Evolutionary conservation across 2,329 filamentous ascomycete species (phyloP).

Genomic region (Colletotrichum cordylinicola): DNA sequence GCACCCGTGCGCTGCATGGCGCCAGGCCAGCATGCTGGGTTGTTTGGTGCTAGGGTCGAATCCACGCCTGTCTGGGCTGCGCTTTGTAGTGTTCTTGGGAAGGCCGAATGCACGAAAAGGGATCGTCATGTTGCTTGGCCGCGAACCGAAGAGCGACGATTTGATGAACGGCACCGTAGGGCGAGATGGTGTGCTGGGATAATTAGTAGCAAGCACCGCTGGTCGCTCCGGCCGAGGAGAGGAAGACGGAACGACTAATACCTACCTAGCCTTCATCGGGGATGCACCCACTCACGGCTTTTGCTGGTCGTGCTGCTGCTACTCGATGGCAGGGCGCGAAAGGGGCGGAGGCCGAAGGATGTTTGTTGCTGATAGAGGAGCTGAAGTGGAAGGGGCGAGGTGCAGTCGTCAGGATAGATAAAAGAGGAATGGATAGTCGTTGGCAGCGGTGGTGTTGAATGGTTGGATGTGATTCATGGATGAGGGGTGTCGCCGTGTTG

Average conservation of each 20-base stretch:
- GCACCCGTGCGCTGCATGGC: conserved; percentile 8
- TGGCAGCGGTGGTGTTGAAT: background rate
- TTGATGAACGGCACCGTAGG: background rate
- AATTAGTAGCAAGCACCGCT: background rate
- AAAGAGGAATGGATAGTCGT: background rate
- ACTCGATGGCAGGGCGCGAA: background rate
- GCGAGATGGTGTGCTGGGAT: background rate
- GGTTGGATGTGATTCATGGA: background rate
- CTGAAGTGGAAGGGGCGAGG: background rate
- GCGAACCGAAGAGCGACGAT: background rate
- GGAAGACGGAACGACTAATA: background rate
- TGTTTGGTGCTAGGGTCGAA: background rate
- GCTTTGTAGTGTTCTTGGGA: background rate
- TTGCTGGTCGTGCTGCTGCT: background rate
- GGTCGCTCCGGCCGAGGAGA: background rate
- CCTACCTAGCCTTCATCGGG: background rate
- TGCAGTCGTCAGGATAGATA: background rate
- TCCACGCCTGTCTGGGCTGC: background rate
- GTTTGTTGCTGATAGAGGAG: background rate
- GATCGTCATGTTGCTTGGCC: background rate
- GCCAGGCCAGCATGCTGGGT: background rate
- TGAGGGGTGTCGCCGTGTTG: background rate
- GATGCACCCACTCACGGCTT: background rate
- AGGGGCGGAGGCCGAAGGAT: background rate
- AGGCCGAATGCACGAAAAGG: background rate